Evolutionary conservation across 1,284 basidiomycete genomes (phyloP).

Genomic region (Naganishia sp.): DNA sequence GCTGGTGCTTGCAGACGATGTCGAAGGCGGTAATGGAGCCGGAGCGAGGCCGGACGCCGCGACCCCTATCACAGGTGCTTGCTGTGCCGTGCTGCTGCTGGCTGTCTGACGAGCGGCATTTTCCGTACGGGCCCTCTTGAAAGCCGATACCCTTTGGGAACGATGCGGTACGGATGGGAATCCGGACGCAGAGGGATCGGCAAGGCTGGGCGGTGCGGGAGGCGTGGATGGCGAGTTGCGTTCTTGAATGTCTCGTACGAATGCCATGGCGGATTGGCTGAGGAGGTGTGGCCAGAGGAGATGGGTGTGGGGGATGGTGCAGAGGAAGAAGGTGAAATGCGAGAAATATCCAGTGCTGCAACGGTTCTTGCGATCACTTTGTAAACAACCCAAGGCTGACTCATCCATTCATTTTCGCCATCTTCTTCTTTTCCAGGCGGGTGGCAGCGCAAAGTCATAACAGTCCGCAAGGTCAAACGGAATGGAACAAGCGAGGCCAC

Average conservation of each 20-base stretch:
- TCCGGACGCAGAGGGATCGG: conserved; percentile 18
- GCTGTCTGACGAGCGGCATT: not conserved
- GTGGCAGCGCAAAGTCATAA: too few relatives aligned
- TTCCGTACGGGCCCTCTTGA: conserved; percentile 28
- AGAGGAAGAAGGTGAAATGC: not conserved
- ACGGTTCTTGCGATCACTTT: too few relatives aligned
- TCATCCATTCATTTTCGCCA: too few relatives aligned
- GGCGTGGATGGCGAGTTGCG: conserved; percentile 8
- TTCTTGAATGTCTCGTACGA: conserved; percentile 22
- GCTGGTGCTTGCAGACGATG: not conserved
- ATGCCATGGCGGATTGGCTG: not conserved
- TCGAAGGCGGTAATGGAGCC: not conserved
- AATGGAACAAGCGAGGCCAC: too few relatives aligned
- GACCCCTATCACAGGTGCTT: conserved; percentile 8
- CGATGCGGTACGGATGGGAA: conserved; percentile 32
- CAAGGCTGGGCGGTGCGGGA: not conserved
- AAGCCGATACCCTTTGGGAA: conserved; percentile 30
- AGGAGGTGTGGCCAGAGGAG: too few relatives aligned
- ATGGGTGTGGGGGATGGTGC: not conserved
- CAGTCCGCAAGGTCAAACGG: too few relatives aligned
- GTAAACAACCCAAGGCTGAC: too few relatives aligned
- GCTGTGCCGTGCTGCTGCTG: conserved; percentile 1
- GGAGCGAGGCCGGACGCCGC: conserved; percentile 9
- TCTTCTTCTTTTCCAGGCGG: too few relatives aligned
- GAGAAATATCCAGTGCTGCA: too few relatives aligned